Conservation (phyloP, 2,329 filamentous ascomycete species). For the Diaporthe aspalathi region DNA sequence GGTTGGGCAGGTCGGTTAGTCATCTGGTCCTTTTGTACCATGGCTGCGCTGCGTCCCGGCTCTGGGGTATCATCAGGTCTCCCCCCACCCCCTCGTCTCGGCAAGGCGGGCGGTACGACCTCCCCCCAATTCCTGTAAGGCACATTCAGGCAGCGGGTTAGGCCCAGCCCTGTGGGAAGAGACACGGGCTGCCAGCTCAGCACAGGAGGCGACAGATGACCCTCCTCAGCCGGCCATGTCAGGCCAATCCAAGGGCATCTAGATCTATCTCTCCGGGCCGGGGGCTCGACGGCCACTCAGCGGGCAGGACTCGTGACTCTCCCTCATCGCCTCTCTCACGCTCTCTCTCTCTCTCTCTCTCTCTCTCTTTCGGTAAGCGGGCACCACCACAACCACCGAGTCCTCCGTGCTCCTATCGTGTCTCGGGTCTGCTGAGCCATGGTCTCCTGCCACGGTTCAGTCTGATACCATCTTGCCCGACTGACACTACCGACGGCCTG, state of each 20-base stretch:
- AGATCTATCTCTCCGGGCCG: not conserved
- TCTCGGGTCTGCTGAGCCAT: conserved; percentile 23
- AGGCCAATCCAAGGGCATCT: conserved; percentile 1
- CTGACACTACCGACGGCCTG: not conserved
- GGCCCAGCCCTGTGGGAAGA: conserved; percentile 18
- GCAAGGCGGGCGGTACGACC: not conserved
- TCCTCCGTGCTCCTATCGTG: not conserved
- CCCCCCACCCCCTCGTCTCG: no score
- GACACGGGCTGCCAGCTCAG: conserved; percentile 31
- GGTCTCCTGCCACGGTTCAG: conserved; percentile 24
- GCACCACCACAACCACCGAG: not conserved
- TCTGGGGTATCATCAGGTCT: conserved; percentile 21
- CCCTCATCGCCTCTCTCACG: not conserved
- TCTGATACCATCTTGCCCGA: conserved; percentile 11
- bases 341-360: no score
- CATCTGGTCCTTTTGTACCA: conserved; percentile 33
- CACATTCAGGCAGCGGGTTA: conserved; percentile 9
- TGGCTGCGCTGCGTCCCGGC: conserved; percentile 2
- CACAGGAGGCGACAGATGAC: conserved; percentile 33
- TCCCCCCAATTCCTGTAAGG: not conserved
- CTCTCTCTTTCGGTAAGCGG: no score
- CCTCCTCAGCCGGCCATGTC: conserved; percentile 10
- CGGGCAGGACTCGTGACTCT: conserved; percentile 17
- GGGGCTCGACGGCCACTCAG: conserved; percentile 8
- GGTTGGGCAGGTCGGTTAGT: conserved; percentile 25